Conservation (phyloP, 768 basidiomycete species). For the Mycena belliarum region DNA sequence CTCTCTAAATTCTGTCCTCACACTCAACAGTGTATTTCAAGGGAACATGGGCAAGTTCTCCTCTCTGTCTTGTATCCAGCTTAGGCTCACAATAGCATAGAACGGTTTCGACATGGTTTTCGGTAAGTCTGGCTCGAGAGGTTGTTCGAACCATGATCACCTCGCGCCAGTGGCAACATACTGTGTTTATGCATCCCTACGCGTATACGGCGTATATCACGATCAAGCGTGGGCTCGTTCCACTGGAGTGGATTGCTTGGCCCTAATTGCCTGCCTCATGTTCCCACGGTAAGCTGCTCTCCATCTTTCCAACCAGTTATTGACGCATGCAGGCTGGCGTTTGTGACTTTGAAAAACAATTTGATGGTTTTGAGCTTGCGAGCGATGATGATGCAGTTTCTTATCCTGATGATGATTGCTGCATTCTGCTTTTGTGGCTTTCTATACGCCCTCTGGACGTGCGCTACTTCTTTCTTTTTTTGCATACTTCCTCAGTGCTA, state of each 20-base stretch:
- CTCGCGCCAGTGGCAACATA: constrained; percentile 67
- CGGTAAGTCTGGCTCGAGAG: constrained; percentile 43
- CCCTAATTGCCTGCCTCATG: constrained; percentile 86
- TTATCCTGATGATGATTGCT: constrained; percentile 80
- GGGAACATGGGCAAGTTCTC: constrained; percentile 70
- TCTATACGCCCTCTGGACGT: constrained; percentile 92
- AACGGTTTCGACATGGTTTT: constrained; percentile 95
- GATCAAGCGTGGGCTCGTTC: constrained; percentile 68
- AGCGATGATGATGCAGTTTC: constrained; percentile 92
- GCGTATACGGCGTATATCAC: constrained; percentile 76
- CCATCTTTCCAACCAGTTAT: neutral
- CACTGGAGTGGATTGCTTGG: constrained; percentile 80
- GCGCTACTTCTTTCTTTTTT: constrained; percentile 34
- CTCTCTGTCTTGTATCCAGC: neutral
- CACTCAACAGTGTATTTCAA: constrained; percentile 68
- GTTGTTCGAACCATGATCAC: neutral
- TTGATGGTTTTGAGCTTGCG: constrained; percentile 81
- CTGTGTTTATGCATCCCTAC: constrained; percentile 71
- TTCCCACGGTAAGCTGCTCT: constrained; percentile 68
- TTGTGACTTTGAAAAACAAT: constrained; percentile 84
- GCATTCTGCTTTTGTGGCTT: constrained; percentile 93
- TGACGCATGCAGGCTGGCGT: constrained; percentile 63
- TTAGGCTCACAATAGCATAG: constrained; percentile 34
- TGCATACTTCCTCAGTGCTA: neutral
- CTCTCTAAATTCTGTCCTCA: constrained; percentile 1